Percentiles rank a stretch among this genome's conserved stretches.
These are phyloP conservation scores for Botrytis deweyae DNA, from an alignment of 2,329 filamentous ascomycete genomes.

Conservation along the genomic window DNA sequence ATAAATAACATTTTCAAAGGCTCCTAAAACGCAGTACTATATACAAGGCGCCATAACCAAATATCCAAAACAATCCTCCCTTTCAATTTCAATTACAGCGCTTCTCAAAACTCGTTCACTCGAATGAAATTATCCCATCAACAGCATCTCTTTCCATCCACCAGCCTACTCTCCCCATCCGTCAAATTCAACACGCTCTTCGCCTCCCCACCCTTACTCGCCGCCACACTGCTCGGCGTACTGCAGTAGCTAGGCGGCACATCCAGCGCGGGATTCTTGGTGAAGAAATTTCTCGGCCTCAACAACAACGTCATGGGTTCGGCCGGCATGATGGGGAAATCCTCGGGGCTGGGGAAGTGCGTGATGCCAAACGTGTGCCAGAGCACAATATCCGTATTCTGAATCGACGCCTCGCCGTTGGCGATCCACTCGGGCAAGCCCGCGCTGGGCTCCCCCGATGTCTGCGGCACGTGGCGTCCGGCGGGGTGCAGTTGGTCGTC, in stretches of 20 bases:
- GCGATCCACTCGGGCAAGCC: conserved; percentile 49
- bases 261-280: conserved; percentile 57
- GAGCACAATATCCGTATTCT: conserved; percentile 81
- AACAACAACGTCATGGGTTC: conserved; percentile 72
- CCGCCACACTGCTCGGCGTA: conserved; percentile 67
- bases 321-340: conserved; percentile 89
- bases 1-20: background rate
- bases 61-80: background rate
- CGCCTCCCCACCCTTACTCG: background rate
- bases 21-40: background rate
- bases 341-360: conserved; percentile 85
- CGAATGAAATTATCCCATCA: background rate
- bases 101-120: background rate
- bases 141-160: conserved; percentile 15
- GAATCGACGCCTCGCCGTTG: conserved; percentile 65
- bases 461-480: conserved; percentile 61
- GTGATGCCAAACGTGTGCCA: conserved; percentile 94
- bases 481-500: conserved; percentile 61
- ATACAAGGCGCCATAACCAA: background rate
- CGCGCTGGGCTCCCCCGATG: conserved; percentile 47
- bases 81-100: background rate
- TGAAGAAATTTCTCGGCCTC: conserved; percentile 59
- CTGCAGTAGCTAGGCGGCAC: conserved; percentile 65
- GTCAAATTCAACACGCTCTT: conserved; percentile 18
- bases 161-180: conserved; percentile 19